These are phyloP conservation scores for Phlebiopsis gigantea DNA, from an alignment of 768 basidiomycete genomes.

Conservation along the genomic window DNA sequence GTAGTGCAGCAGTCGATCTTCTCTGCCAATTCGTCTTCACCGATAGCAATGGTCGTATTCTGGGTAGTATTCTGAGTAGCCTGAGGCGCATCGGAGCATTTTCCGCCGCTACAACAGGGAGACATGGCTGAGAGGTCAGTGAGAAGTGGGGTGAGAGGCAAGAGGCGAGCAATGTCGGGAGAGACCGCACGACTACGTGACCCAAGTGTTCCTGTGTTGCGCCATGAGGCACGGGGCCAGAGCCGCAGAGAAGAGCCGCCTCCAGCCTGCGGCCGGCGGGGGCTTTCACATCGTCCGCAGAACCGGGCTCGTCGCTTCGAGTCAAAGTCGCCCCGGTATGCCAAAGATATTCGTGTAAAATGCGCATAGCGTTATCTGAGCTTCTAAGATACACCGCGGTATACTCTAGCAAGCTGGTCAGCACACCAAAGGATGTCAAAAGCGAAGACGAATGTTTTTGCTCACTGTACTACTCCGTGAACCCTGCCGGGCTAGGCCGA, in stretches of 20 bases:
- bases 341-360: not conserved
- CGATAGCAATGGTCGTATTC: not conserved
- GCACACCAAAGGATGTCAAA: no score
- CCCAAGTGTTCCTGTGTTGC: not conserved
- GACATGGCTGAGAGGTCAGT: not conserved
- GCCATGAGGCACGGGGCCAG: not conserved
- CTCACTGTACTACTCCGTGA: not conserved
- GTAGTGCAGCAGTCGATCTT: conserved; percentile 18
- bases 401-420: not conserved
- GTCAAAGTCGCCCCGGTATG: not conserved
- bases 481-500: not conserved
- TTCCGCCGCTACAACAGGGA: conserved; percentile 3
- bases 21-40: not conserved
- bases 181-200: not conserved
- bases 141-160: not conserved
- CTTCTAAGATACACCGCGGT: not conserved
- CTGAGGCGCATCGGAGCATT: not conserved
- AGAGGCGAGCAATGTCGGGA: not conserved
- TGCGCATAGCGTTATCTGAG: no score
- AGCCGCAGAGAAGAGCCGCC: not conserved
- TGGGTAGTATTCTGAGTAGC: not conserved
- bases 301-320: not conserved
- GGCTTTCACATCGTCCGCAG: not conserved
- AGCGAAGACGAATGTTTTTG: no score
- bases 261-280: not conserved